Base-by-base conservation (phyloP, 441 rosid species). In the Gossypium lobatum region DNA sequence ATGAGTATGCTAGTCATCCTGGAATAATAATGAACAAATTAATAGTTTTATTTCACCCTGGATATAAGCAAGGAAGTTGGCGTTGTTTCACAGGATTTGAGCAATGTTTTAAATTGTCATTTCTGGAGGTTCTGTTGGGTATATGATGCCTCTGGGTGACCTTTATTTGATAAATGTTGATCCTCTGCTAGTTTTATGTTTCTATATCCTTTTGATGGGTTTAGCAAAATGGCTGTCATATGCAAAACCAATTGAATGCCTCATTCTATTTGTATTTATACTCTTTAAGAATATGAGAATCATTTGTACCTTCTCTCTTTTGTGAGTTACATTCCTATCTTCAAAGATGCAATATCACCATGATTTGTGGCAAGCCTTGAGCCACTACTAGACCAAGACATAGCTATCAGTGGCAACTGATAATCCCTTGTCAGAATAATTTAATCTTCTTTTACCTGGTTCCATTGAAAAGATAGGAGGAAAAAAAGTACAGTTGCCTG, bases 41-140 rank as follows among this genome's bases (percentile, higher is more conserved):
- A 42, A 14, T 66, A 25, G 52, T 66, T 42, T 39, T 31, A 26
- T 66, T 66, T 23, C 39, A 48, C 39, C 57, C 21, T 46, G 42
- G 2, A 14, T 48, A 37, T 66, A 48, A 46, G 58, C 71, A 46
- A 48, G 21, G 58, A 46, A 14, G n/a, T 48, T 66, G 58, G 39
- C 14, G 16, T 37, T 66, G 14, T 14, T 66, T 46, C 25, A 23
- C 6, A 23, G 37, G 14, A 42, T 42, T 64, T 64, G 57, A 66
- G 55, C 57, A 66, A 13, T 63, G 25, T 17, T 63, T 63, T 63
- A 31, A 34, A 45, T 34, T 34, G 66, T 31, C 13, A 2, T 16
- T 9, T 63, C 14, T 63, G 23, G 67, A 63, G 65, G 48, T 63
- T 63, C n/a, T 39, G 25, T 34, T 63, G 50, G 67, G 48, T 34